Evolutionary conservation across 2,329 filamentous ascomycete species (phyloP), one percentile per base, ranked within the genome.

Genomic region (Magnaporthiopsis incrustans): DNA sequence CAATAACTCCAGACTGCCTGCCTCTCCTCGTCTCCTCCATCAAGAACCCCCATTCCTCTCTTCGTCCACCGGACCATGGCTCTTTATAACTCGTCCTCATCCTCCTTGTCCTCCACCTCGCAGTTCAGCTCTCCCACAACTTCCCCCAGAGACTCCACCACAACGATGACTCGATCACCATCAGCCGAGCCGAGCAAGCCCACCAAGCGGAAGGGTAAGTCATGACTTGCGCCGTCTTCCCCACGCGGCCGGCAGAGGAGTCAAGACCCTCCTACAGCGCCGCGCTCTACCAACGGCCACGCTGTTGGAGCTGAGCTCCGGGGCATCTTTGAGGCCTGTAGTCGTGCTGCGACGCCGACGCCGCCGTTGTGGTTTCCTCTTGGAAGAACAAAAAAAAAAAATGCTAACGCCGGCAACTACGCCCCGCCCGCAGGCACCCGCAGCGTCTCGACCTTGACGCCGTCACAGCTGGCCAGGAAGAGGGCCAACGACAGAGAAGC

Each of bases 401-500:
- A n/a, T 50, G 44, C 56, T 57, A 27, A 44, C 57, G 25, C 35
- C 35, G 60, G 32, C 64, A 53, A 62, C 64, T 62, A 63, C 25
- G 50, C 62, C 53, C 61, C 59, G 35, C 59, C 57, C 53, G 35
- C 44, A 82, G 84, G 83, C 60, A 84, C 89, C 65, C 86, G 92
- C 69, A 92, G 90, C 67, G 92, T 96, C 64, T 91, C 92, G 67
- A 94, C 90, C 71, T 82, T 97, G 73, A 96, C 91, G 14, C 90
- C 92, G 7, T 90, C 93, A 67, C 93, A 97, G 77, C 84, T 97
- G 65, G 91, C 89, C 35, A 90, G 92, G 75, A 97, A 97, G 80
- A 84, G 93, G 68, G 91, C 91, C 71, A 97, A 97, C 78, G 92
- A 97, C 74, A 86, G 92, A 67, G 91, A 96, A 76, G 92, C 92